These are phyloP conservation scores for Diaporthe humulicola DNA, from an alignment of 2,329 filamentous ascomycete species.

Conservation along the genomic window DNA sequence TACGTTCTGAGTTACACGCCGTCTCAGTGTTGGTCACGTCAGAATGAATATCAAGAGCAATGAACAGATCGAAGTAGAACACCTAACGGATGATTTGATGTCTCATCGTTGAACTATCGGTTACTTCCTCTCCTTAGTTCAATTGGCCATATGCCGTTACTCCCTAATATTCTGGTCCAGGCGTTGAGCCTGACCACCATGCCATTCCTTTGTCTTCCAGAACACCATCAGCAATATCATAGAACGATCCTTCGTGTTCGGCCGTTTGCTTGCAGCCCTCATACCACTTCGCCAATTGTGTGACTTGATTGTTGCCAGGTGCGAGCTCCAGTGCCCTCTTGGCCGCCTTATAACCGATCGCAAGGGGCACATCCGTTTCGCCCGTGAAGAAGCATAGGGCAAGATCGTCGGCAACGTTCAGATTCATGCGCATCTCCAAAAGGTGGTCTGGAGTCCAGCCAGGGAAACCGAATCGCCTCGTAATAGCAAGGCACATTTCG, in stretches of 20 bases:
- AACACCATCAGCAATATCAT: not conserved
- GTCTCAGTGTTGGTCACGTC: not conserved
- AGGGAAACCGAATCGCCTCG: not conserved
- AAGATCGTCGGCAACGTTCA: accelerated
- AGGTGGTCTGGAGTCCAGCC: not conserved
- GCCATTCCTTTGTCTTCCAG: not conserved
- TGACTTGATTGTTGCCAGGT: not conserved
- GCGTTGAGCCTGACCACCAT: not conserved
- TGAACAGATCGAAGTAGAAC: not conserved
- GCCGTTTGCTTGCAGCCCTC: not conserved
- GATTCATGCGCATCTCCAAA: not conserved
- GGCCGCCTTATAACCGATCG: not conserved
- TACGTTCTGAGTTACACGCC: not conserved
- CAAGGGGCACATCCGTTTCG: not conserved
- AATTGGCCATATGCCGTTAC: not conserved
- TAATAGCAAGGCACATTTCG: not conserved
- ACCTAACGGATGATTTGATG: not conserved
- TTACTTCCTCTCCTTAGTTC: not conserved
- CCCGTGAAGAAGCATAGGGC: accelerated
- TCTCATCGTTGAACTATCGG: not conserved
- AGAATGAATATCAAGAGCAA: not conserved
- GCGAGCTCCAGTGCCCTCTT: not conserved
- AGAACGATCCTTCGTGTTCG: accelerated
- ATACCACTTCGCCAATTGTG: no score
- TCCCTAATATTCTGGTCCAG: not conserved